Evolutionary conservation across 148 eudicot genomes (phyloP).

Genomic region (Vaccinium vitisidaea): DNA sequence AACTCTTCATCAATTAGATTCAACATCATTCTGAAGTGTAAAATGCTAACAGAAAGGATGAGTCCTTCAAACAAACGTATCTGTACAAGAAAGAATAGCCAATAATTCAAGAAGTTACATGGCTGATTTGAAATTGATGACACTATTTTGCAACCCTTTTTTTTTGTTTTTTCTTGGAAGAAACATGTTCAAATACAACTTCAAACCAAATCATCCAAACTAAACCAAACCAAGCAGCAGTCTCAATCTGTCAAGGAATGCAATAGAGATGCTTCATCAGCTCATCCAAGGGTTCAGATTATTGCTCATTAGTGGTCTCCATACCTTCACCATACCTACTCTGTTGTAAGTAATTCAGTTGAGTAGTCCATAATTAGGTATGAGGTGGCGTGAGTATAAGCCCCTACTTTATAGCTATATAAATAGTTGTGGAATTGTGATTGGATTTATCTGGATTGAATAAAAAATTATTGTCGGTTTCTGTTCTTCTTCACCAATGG

Average conservation of each 20-base stretch:
- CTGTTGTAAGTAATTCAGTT: no score
- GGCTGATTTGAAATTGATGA: background rate
- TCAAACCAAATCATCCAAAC: background rate
- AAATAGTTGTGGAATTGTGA: no score
- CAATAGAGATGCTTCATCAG: no score
- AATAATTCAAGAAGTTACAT: background rate
- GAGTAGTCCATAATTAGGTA: no score
- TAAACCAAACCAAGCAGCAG: background rate
- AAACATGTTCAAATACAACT: background rate
- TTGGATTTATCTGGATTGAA: no score
- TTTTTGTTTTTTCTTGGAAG: background rate
- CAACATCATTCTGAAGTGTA: background rate
- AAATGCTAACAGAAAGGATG: background rate
- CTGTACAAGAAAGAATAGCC: background rate
- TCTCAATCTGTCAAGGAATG: background rate
- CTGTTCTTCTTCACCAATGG: no score
- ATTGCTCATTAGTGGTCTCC: no score
- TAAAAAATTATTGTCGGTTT: no score
- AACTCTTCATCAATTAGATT: background rate
- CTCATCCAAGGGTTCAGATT: no score
- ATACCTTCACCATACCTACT: no score
- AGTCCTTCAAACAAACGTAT: background rate
- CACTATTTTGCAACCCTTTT: background rate
- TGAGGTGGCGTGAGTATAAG: no score
- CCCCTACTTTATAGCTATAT: no score